phyloP scores from a whole-genome alignment of 305 asterid genomes.

The Galium porrigens region DNA sequence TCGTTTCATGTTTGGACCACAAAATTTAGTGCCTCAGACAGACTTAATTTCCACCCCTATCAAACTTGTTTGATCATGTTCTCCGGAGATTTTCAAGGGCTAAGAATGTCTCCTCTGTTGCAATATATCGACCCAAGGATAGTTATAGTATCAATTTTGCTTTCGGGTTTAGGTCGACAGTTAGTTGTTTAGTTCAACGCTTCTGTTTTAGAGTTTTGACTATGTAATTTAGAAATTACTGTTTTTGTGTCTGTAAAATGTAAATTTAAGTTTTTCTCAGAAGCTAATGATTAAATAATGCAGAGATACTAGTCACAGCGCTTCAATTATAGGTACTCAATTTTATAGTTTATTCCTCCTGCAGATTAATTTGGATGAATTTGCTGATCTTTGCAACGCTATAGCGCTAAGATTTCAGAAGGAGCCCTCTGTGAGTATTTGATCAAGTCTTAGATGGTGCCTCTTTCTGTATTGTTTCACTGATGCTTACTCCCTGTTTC shows the following conservation, averaged over 20 bases:
- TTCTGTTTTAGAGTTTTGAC: background rate
- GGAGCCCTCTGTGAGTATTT: slow-evolving; percentile 56
- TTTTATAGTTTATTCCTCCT: slow-evolving; percentile 16
- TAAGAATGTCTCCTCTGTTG: background rate
- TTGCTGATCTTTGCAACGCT: slow-evolving; percentile 72
- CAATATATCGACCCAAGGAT: background rate
- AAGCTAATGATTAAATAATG: background rate
- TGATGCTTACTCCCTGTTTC: slow-evolving; percentile 10
- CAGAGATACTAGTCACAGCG: background rate
- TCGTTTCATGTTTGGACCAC: background rate
- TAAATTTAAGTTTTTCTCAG: background rate
- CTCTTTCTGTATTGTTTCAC: background rate
- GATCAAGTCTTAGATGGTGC: background rate
- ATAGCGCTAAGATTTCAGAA: slow-evolving; percentile 85
- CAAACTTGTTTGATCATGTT: slow-evolving; percentile 2
- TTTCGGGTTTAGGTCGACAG: background rate
- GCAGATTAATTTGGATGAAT: slow-evolving; percentile 85
- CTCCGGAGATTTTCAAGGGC: background rate
- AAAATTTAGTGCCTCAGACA: background rate
- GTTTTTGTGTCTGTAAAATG: background rate
- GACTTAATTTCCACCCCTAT: background rate
- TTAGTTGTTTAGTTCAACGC: too few species aligned
- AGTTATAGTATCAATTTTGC: background rate
- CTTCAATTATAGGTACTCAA: background rate
- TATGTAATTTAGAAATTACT: background rate